A percentile compares a stretch with the other conserved stretches of the same genome.
Conservation (phyloP, 2,329 filamentous ascomycete species). For the Coleophoma cylindrospora region DNA sequence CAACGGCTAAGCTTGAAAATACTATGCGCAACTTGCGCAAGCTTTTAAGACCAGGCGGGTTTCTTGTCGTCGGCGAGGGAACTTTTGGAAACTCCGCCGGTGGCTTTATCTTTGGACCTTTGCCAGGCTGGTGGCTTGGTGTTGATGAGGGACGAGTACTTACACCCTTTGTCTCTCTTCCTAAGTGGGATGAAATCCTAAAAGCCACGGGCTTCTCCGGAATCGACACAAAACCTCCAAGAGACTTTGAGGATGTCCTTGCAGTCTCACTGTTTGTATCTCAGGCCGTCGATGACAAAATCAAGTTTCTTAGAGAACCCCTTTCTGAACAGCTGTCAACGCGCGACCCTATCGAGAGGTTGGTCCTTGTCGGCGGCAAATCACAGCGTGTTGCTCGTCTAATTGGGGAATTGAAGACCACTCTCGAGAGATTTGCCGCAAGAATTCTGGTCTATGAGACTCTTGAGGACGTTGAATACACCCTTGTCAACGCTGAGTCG, state of each 20-base stretch:
- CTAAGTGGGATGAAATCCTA: slow-evolving; percentile 16
- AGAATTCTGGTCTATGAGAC: not conserved
- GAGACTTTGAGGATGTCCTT: not conserved
- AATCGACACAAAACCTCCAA: slow-evolving; percentile 16
- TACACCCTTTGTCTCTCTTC: not conserved
- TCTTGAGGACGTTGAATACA: not conserved
- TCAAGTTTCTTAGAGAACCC: slow-evolving; percentile 23
- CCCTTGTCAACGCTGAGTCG: not conserved
- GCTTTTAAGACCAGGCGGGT: slow-evolving; percentile 38
- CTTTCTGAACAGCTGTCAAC: slow-evolving; percentile 6
- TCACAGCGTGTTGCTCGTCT: slow-evolving; percentile 4
- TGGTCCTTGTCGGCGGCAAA: slow-evolving; percentile 18
- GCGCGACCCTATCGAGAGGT: not conserved
- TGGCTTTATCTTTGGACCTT: slow-evolving; percentile 3
- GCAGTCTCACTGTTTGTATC: slow-evolving; percentile 19
- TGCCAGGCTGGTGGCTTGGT: slow-evolving; percentile 1
- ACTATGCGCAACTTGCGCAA: slow-evolving; percentile 27
- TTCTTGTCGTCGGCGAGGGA: slow-evolving; percentile 38
- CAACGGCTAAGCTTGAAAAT: slow-evolving; percentile 23
- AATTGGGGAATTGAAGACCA: not conserved
- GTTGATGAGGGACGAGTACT: not conserved
- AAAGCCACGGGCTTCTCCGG: slow-evolving; percentile 20
- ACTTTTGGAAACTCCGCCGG: slow-evolving; percentile 3
- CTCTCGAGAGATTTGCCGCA: not conserved
- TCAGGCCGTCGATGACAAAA: slow-evolving; percentile 27